Percentiles rank a stretch among this genome's conserved stretches.
phyloP scores from a whole-genome alignment of 1,139 yeast species.

The Suhomyces wounanorum region DNA sequence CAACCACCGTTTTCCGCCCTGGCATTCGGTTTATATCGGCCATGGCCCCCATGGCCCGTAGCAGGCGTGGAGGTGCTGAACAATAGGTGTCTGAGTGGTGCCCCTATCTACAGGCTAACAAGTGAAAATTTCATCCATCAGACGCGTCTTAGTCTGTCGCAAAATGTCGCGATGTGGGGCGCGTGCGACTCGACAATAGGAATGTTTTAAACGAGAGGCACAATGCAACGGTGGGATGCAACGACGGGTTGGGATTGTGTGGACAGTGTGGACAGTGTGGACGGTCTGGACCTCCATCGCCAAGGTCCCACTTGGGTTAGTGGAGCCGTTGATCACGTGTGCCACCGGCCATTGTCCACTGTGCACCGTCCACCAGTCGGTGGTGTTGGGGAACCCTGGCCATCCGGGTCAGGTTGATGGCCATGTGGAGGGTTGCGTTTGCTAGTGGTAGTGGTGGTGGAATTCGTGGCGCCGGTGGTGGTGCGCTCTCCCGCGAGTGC shows the following conservation, averaged over 20 bases:
- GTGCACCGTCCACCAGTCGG: neutral
- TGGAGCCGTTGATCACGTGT: neutral
- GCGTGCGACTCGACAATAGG: constrained; percentile 6
- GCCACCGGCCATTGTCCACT: too few species aligned
- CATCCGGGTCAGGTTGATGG: too few species aligned
- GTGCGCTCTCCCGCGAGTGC: neutral
- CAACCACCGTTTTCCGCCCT: too few species aligned
- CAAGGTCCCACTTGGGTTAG: neutral
- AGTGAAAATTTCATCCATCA: neutral
- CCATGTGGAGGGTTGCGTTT: too few species aligned
- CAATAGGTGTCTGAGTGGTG: neutral
- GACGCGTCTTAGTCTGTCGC: constrained; percentile 10
- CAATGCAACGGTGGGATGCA: neutral
- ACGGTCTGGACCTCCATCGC: neutral
- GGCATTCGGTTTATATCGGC: neutral
- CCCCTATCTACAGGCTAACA: neutral
- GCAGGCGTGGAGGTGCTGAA: neutral
- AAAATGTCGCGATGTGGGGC: constrained; percentile 5
- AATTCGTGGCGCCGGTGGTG: neutral
- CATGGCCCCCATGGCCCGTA: neutral
- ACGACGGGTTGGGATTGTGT: neutral
- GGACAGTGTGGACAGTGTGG: neutral
- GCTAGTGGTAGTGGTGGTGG: too few species aligned
- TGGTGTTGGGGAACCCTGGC: neutral
- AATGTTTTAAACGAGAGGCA: constrained; percentile 4